These are phyloP conservation scores for Bruguiera hainesii DNA, from an alignment of 441 rosid species.

Conservation along the genomic window DNA sequence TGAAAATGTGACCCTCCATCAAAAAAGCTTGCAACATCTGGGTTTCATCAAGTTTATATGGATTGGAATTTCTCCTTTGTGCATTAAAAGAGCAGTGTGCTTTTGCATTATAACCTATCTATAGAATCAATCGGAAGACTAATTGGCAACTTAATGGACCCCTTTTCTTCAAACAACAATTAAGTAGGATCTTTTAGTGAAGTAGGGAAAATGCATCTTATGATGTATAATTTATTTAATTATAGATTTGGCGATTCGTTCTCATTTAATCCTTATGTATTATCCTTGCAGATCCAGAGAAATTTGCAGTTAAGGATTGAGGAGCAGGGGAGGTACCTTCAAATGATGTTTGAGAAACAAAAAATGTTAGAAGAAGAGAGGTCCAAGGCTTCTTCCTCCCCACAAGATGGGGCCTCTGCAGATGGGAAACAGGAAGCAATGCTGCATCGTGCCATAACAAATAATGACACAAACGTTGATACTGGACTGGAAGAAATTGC, in stretches of 20 bases:
- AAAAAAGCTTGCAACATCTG: too few relatives aligned
- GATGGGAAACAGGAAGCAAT: constrained; percentile 23
- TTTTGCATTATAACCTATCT: too few relatives aligned
- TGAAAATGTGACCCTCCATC: too few relatives aligned
- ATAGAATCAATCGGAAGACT: neutral
- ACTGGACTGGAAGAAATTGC: constrained; percentile 19
- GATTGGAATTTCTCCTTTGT: too few relatives aligned
- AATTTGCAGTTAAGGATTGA: constrained; percentile 50
- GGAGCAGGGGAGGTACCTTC: constrained; percentile 55
- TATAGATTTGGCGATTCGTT: neutral
- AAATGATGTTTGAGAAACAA: constrained; percentile 55
- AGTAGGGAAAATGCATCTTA: neutral
- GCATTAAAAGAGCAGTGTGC: too few relatives aligned
- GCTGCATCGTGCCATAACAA: constrained; percentile 20
- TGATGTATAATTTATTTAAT: neutral
- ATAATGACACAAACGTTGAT: constrained; percentile 8
- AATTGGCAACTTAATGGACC: neutral
- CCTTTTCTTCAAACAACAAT: too few relatives aligned
- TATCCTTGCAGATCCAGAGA: constrained; percentile 47
- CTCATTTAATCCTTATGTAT: neutral
- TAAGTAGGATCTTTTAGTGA: neutral
- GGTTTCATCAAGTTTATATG: too few relatives aligned
- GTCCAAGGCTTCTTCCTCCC: constrained; percentile 37
- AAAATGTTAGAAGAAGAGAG: constrained; percentile 35
- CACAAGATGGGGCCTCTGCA: constrained; percentile 23